These are phyloP conservation scores for Carex littledalei DNA, from an alignment of 176 grass and related monocot genomes.

Conservation along the genomic window DNA sequence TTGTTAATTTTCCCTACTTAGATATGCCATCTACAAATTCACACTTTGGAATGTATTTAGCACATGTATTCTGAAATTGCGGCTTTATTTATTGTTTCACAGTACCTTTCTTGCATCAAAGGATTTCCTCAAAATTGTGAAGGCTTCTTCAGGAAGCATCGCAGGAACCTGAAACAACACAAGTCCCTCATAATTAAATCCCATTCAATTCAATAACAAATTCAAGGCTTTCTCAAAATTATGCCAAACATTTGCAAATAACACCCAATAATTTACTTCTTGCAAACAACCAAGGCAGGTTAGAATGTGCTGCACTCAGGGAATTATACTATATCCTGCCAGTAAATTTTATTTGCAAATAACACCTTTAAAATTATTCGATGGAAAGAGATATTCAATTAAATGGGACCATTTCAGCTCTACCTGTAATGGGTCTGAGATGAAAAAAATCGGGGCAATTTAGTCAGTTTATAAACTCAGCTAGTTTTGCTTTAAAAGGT, in stretches of 20 bases:
- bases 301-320: neutral
- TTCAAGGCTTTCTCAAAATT: neutral
- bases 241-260: neutral
- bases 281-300: neutral
- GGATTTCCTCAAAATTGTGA: conserved; percentile 78
- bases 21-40: neutral
- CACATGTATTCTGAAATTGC: neutral
- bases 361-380: neutral
- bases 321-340: neutral
- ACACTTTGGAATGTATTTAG: neutral
- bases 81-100: neutral
- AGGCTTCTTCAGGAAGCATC: conserved; percentile 87
- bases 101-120: conserved; percentile 94
- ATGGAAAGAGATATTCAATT: neutral
- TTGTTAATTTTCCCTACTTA: neutral
- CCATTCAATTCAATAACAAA: neutral
- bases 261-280: neutral
- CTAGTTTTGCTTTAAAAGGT: neutral
- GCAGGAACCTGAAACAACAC: conserved; percentile 59
- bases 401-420: neutral
- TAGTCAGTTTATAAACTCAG: neutral
- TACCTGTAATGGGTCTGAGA: neutral
- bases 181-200: neutral
- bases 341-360: neutral
- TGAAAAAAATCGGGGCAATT: neutral